Conservation (phyloP, 108 stramenopile species). For the Cylindrotheca closterium region DNA sequence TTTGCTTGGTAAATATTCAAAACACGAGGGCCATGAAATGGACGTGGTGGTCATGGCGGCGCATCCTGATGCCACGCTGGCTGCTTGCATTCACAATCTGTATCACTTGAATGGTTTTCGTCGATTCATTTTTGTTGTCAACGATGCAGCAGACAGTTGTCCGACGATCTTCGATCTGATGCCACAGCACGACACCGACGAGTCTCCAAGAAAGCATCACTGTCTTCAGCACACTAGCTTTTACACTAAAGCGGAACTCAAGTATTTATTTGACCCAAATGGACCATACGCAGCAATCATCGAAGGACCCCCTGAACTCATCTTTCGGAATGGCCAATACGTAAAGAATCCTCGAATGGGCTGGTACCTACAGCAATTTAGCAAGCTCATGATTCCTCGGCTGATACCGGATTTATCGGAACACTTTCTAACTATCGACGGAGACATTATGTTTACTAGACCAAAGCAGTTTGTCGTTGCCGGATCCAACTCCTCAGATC, state of each 20-base stretch:
- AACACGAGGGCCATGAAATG: conserved; percentile 6
- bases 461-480: conserved; percentile 9
- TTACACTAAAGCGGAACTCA: conserved; percentile 5
- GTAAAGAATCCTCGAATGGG: no score
- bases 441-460: conserved; percentile 13
- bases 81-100: conserved; percentile 11
- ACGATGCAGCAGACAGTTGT: conserved; percentile 5
- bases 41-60: conserved; percentile 16
- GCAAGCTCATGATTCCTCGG: no score
- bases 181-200: conserved; percentile 16
- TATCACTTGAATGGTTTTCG: conserved; percentile 18
- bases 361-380: no score
- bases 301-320: no score
- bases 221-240: conserved; percentile 12
- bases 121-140: conserved; percentile 16
- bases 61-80: conserved; percentile 10
- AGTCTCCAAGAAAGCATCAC: conserved; percentile 9
- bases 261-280: no score
- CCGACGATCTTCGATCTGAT: conserved; percentile 6
- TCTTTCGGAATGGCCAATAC: no score
- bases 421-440: conserved; percentile 12
- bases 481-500: background rate
- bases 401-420: conserved; percentile 14
- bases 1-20: background rate
- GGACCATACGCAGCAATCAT: no score